Evolutionary conservation across 176 grass and related monocot species (phyloP).

Genomic region (Secale cereale): DNA sequence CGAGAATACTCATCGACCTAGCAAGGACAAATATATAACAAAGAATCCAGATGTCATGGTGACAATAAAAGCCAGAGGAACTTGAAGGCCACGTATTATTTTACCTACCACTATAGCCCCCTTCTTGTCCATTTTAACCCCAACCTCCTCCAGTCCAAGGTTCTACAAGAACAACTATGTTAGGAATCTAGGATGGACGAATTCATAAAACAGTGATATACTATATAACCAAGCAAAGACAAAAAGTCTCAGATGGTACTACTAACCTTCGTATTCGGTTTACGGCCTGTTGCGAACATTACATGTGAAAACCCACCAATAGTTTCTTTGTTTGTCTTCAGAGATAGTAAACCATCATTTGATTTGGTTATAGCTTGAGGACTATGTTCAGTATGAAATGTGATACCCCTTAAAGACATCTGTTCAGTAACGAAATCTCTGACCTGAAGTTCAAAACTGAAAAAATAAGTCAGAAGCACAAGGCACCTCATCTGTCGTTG

Average conservation of each 20-base stretch:
- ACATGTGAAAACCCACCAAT: constrained; percentile 75
- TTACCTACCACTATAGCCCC: constrained; percentile 63
- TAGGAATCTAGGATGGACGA: neutral
- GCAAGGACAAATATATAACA: constrained; percentile 4
- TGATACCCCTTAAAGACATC: constrained; percentile 60
- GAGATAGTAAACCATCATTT: constrained; percentile 61
- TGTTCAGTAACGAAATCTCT: constrained; percentile 79
- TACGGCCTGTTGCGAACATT: constrained; percentile 86
- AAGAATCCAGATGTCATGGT: neutral
- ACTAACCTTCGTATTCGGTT: constrained; percentile 65
- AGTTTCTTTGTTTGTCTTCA: constrained; percentile 78
- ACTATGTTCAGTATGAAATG: constrained; percentile 76
- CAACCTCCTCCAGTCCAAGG: constrained; percentile 65
- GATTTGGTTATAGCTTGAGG: constrained; percentile 65
- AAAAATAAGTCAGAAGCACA: constrained; percentile 3
- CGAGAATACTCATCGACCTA: constrained; percentile 73
- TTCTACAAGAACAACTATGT: constrained; percentile 46
- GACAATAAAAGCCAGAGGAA: neutral
- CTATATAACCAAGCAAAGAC: constrained; percentile 11
- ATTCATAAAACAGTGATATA: neutral
- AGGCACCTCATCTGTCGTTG: constrained; percentile 11
- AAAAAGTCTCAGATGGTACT: neutral
- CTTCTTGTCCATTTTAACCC: constrained; percentile 57
- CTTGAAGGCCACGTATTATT: constrained; percentile 1
- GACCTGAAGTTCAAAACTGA: constrained; percentile 43